Evolutionary conservation across 1,284 basidiomycete species (phyloP).

Genomic region (Ceratobasidium papillatum): DNA sequence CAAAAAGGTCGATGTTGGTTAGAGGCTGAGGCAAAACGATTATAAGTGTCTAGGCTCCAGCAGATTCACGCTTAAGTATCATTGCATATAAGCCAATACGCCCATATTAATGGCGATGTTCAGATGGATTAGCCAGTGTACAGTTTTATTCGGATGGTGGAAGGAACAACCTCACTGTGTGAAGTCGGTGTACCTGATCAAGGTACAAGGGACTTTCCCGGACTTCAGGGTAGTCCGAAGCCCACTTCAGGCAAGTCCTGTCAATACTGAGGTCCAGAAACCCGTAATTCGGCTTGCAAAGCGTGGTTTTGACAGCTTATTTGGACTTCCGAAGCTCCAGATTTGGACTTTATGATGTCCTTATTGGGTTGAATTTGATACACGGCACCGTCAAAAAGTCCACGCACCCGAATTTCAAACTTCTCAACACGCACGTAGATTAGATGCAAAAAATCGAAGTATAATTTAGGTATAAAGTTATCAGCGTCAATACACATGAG

Average conservation of each 20-base stretch:
- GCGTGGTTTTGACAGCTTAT: background rate
- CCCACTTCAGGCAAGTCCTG: background rate
- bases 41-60: too few species aligned
- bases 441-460: too few species aligned
- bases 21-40: too few species aligned
- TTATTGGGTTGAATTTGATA: background rate
- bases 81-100: too few species aligned
- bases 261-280: background rate
- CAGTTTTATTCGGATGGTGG: too few species aligned
- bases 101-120: too few species aligned
- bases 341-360: background rate
- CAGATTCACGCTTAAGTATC: too few species aligned
- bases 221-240: background rate
- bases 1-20: too few species aligned
- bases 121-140: too few species aligned
- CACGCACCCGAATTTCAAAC: background rate
- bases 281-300: background rate
- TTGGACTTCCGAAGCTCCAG: background rate
- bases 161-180: background rate
- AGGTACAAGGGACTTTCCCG: background rate
- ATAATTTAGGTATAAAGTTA: too few species aligned
- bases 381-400: background rate
- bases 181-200: background rate
- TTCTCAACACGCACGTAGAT: too few species aligned
- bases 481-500: too few species aligned